These are phyloP conservation scores for Nidula microcarpa DNA, from an alignment of 768 basidiomycete genomes.

Conservation along the genomic window DNA sequence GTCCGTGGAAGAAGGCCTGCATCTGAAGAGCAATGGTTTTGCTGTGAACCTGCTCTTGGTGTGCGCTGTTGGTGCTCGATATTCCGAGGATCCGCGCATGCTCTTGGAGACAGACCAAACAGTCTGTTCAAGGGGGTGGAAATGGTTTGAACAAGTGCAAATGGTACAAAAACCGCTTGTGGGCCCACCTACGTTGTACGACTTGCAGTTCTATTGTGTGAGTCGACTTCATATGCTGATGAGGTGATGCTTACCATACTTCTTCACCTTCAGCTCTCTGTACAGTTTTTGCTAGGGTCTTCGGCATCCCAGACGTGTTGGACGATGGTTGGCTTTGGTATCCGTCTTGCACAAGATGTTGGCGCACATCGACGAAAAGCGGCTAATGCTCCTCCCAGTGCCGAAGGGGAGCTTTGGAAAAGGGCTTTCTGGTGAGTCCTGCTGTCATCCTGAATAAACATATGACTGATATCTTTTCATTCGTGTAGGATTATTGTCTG, in stretches of 20 bases:
- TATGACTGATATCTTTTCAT: neutral
- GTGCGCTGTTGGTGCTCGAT: conserved; percentile 66
- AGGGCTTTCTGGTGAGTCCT: conserved; percentile 55
- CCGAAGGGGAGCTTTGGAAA: conserved; percentile 75
- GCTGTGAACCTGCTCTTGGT: conserved; percentile 61
- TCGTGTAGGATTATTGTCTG: conserved; percentile 49
- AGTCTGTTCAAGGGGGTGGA: conserved; percentile 55
- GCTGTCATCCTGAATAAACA: neutral
- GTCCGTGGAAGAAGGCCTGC: conserved; percentile 43
- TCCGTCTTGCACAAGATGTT: conserved; percentile 75
- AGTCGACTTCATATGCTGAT: conserved; percentile 18
- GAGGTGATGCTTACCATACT: no score
- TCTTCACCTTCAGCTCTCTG: conserved; percentile 37
- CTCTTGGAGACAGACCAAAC: conserved; percentile 31
- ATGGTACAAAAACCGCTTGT: conserved; percentile 62
- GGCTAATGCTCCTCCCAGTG: conserved; percentile 26
- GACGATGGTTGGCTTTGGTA: conserved; percentile 67
- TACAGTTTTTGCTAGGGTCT: conserved; percentile 51
- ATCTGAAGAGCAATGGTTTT: conserved; percentile 50
- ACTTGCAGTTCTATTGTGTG: conserved; percentile 66
- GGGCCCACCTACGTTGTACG: conserved; percentile 62
- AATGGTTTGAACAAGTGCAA: conserved; percentile 68
- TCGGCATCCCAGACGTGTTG: conserved; percentile 64
- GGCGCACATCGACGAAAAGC: conserved; percentile 59
- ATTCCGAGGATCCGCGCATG: conserved; percentile 55